Percentiles rank a stretch among this genome's conserved stretches.
Conservation (phyloP, 176 grass and related monocot species). For the Raddia distichophylla region DNA sequence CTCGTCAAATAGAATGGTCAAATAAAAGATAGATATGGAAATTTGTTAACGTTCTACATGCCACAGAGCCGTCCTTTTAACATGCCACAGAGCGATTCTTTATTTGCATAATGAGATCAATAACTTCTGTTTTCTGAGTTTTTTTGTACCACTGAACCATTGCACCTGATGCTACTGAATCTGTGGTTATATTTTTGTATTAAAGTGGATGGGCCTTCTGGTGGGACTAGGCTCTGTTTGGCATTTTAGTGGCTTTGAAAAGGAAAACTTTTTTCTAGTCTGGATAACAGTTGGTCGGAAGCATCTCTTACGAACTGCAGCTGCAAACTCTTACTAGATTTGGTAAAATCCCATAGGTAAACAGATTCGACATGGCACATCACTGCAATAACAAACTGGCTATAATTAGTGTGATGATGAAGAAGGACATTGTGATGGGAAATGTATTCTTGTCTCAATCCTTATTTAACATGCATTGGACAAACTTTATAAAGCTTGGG, state of each 20-base stretch:
- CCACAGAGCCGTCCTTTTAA: too few species aligned
- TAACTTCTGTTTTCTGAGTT: neutral
- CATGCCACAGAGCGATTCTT: neutral
- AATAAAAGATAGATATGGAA: neutral
- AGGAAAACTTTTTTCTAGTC: too few species aligned
- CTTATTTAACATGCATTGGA: neutral
- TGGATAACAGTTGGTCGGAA: too few species aligned
- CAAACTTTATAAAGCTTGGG: neutral
- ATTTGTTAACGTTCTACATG: neutral
- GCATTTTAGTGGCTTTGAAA: too few species aligned
- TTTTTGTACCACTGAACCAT: neutral
- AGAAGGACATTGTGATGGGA: neutral
- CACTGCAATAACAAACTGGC: too few species aligned
- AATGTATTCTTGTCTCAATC: neutral
- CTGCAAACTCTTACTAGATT: too few species aligned
- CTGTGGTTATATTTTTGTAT: neutral
- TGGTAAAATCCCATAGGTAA: too few species aligned
- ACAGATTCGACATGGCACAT: too few species aligned
- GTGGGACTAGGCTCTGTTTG: neutral
- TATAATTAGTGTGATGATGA: constrained; percentile 3
- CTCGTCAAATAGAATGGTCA: neutral
- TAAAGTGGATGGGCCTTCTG: constrained; percentile 1
- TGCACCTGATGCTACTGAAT: constrained; percentile 11
- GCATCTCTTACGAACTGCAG: too few species aligned
- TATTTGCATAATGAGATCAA: constrained; percentile 11